Conservation (phyloP, 768 basidiomycete genomes). For the Leccinum longicurvipes region DNA sequence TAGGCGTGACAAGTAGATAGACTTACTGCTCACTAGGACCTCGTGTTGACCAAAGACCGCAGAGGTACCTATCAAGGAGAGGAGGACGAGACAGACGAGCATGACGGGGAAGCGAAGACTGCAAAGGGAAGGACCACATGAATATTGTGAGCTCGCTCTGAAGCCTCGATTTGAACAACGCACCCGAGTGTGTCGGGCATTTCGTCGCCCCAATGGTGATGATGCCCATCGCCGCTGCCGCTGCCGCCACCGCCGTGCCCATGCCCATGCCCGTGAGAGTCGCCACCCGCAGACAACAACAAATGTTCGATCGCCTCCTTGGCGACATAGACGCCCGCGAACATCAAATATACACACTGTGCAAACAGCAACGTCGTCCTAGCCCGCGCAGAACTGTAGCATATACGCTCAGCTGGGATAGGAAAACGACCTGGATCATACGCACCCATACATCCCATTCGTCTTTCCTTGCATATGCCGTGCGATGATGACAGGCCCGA, state of each 20-base stretch:
- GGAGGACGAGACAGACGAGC: slow-evolving; percentile 51
- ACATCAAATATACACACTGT: slow-evolving; percentile 91
- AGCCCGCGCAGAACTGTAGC: slow-evolving; percentile 56
- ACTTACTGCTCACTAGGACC: slow-evolving; percentile 62
- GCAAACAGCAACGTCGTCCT: slow-evolving; percentile 78
- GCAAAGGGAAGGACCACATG: too few species aligned
- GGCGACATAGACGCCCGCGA: slow-evolving; percentile 91
- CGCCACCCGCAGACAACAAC: slow-evolving; percentile 76
- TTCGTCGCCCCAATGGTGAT: slow-evolving; percentile 69
- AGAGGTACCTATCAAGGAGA: slow-evolving; percentile 57
- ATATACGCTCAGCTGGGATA: neutral
- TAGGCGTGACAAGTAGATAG: neutral
- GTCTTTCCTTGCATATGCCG: slow-evolving; percentile 35
- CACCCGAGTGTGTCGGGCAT: slow-evolving; percentile 40
- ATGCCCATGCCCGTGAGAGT: slow-evolving; percentile 60
- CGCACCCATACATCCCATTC: slow-evolving; percentile 56
- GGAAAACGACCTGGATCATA: slow-evolving; percentile 34
- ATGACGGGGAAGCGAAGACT: slow-evolving; percentile 69
- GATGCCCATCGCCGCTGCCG: slow-evolving; percentile 38
- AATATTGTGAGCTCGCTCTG: neutral
- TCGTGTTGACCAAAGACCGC: slow-evolving; percentile 60
- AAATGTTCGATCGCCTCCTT: slow-evolving; percentile 96
- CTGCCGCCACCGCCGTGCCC: slow-evolving; percentile 60
- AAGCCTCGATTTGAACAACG: slow-evolving; percentile 14
- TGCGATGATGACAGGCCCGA: slow-evolving; percentile 35